Conservation (phyloP, 164 flowering plant species). For the Umbellularia californica region DNA sequence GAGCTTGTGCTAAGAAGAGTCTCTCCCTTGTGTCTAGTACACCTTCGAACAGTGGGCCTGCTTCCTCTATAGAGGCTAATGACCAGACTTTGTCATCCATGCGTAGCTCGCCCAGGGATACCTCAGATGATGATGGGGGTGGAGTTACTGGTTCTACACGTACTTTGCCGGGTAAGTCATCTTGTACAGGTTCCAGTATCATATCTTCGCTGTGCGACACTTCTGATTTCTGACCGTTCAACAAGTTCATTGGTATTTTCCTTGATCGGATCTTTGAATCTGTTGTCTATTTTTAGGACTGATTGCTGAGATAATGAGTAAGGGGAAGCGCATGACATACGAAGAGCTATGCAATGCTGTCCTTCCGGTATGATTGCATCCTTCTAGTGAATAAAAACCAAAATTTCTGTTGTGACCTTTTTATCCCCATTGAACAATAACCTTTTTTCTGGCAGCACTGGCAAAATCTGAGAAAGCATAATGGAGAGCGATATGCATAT, state of each 20-base stretch:
- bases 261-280: background rate
- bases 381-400: background rate
- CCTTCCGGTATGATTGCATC: slow-evolving; percentile 57
- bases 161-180: slow-evolving; percentile 78
- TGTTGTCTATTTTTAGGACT: slow-evolving; percentile 41
- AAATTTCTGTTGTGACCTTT: background rate
- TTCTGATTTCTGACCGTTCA: background rate
- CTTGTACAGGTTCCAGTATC: background rate
- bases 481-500: slow-evolving; percentile 96
- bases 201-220: background rate
- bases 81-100: slow-evolving; percentile 41
- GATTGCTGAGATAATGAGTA: slow-evolving; percentile 84
- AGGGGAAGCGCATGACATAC: slow-evolving; percentile 76
- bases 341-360: slow-evolving; percentile 93
- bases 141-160: slow-evolving; percentile 39
- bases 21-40: slow-evolving; percentile 21
- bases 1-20: slow-evolving; percentile 35
- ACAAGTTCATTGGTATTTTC: background rate
- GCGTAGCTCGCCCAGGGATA: slow-evolving; percentile 40
- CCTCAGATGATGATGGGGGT: slow-evolving; percentile 61
- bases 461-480: slow-evolving; percentile 82
- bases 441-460: slow-evolving; percentile 62
- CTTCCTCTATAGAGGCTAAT: slow-evolving; percentile 51
- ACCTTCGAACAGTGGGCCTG: slow-evolving; percentile 33
- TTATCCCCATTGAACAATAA: background rate